Conservation (phyloP, 2,329 filamentous ascomycete genomes). For the Geosmithia morbida region DNA sequence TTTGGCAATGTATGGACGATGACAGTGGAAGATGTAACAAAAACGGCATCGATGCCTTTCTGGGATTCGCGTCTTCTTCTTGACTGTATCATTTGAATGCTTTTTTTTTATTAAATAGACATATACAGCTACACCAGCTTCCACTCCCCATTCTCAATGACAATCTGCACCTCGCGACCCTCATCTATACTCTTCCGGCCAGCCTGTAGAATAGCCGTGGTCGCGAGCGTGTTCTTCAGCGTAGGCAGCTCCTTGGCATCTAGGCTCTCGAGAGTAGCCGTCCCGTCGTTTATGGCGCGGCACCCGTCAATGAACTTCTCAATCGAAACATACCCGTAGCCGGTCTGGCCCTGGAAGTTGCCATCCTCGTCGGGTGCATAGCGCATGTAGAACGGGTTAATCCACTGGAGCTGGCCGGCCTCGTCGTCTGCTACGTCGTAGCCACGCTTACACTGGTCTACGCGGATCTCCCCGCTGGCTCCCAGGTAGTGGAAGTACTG, state of each 20-base stretch:
- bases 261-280: slow-evolving; percentile 57
- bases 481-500: slow-evolving; percentile 96
- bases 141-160: slow-evolving; percentile 52
- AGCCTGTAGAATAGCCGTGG: slow-evolving; percentile 81
- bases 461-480: slow-evolving; percentile 66
- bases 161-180: slow-evolving; percentile 61
- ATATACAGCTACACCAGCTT: slow-evolving; percentile 32
- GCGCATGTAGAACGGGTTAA: slow-evolving; percentile 92
- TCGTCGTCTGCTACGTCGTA: slow-evolving; percentile 88
- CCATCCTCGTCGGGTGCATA: slow-evolving; percentile 91
- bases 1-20: too few species aligned
- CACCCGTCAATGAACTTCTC: slow-evolving; percentile 93
- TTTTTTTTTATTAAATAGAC: background rate
- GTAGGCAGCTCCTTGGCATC: slow-evolving; percentile 75
- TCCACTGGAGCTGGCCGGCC: slow-evolving; percentile 59
- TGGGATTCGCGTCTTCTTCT: too few species aligned
- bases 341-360: slow-evolving; percentile 81
- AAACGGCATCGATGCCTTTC: too few species aligned
- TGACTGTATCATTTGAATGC: too few species aligned
- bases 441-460: slow-evolving; percentile 87
- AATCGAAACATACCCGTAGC: slow-evolving; percentile 87
- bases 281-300: slow-evolving; percentile 60
- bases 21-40: too few species aligned
- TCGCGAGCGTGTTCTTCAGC: slow-evolving; percentile 76
- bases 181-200: slow-evolving; percentile 77